Evolutionary conservation across 768 basidiomycete genomes (phyloP).

Genomic region (Mycena venus): DNA sequence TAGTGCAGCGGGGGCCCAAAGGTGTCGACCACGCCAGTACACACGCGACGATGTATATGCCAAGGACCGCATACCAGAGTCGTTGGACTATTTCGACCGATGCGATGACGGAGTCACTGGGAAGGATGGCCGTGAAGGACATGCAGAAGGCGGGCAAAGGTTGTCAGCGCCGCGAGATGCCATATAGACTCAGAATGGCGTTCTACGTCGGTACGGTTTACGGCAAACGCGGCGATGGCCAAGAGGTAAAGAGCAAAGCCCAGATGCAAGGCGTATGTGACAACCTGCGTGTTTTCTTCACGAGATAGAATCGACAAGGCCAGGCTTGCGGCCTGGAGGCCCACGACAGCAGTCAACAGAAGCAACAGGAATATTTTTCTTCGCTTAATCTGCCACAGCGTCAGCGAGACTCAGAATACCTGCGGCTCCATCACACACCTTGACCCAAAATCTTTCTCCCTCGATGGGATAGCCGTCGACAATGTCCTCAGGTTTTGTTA

Average conservation of each 20-base stretch:
- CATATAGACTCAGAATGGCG: constrained; percentile 65
- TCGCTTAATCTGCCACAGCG: constrained; percentile 62
- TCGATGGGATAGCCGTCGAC: constrained; percentile 77
- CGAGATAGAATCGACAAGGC: constrained; percentile 63
- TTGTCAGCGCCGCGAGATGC: constrained; percentile 72
- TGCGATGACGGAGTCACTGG: constrained; percentile 53
- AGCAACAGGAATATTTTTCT: constrained; percentile 67
- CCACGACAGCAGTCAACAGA: constrained; percentile 60
- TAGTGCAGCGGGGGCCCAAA: constrained; percentile 83
- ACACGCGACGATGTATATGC: constrained; percentile 61
- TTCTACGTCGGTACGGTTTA: constrained; percentile 58
- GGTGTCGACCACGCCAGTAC: constrained; percentile 67
- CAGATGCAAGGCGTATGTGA: constrained; percentile 59
- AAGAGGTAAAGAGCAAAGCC: constrained; percentile 73
- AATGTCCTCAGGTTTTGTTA: constrained; percentile 79
- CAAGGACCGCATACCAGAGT: constrained; percentile 69
- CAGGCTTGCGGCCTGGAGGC: constrained; percentile 65
- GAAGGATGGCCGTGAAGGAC: constrained; percentile 68
- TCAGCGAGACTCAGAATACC: not conserved
- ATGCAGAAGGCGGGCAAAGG: constrained; percentile 61
- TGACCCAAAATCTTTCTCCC: constrained; percentile 70
- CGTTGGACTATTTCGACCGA: constrained; percentile 38
- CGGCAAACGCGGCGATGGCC: constrained; percentile 62
- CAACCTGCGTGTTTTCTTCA: constrained; percentile 45
- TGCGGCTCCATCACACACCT: constrained; percentile 49